A percentile compares a stretch with the other conserved stretches of the same genome.
These are phyloP conservation scores for Phytophthora idaei DNA, from an alignment of 352 stramenopile genomes.

Conservation along the genomic window DNA sequence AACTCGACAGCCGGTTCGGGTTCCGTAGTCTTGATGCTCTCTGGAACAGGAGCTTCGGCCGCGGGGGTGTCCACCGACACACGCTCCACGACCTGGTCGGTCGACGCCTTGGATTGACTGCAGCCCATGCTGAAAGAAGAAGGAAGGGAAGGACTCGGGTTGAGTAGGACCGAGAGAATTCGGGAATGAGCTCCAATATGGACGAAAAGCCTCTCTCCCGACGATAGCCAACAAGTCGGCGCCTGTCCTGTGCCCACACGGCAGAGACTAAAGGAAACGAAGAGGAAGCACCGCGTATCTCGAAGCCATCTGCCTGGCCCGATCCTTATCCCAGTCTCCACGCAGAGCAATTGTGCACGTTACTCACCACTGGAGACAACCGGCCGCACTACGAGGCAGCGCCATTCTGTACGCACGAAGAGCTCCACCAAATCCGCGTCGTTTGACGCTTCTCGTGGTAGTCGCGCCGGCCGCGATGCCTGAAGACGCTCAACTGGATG, in stretches of 20 bases:
- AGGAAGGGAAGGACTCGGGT: constrained; percentile 13
- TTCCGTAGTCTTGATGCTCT: constrained; percentile 12
- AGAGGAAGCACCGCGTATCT: constrained; percentile 28
- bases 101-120: constrained; percentile 60
- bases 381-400: background rate
- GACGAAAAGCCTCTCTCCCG: constrained; percentile 7
- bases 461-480: constrained; percentile 4
- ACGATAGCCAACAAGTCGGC: constrained; percentile 20
- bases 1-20: constrained; percentile 10
- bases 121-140: constrained; percentile 54
- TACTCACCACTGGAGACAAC: constrained; percentile 25
- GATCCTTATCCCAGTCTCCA: constrained; percentile 6
- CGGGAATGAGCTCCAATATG: constrained; percentile 25
- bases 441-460: background rate
- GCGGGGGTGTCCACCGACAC: constrained; percentile 19
- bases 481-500: constrained; percentile 3
- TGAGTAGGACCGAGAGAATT: constrained; percentile 33
- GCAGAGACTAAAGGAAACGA: constrained; percentile 20
- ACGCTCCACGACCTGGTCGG: constrained; percentile 51
- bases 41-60: constrained; percentile 15
- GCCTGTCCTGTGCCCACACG: constrained; percentile 4
- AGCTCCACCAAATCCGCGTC: background rate
- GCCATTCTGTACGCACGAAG: background rate
- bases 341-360: constrained; percentile 9
- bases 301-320: constrained; percentile 19